These are phyloP conservation scores for Tulasnella sp. DNA, from an alignment of 768 basidiomycete species.

Conservation along the genomic window DNA sequence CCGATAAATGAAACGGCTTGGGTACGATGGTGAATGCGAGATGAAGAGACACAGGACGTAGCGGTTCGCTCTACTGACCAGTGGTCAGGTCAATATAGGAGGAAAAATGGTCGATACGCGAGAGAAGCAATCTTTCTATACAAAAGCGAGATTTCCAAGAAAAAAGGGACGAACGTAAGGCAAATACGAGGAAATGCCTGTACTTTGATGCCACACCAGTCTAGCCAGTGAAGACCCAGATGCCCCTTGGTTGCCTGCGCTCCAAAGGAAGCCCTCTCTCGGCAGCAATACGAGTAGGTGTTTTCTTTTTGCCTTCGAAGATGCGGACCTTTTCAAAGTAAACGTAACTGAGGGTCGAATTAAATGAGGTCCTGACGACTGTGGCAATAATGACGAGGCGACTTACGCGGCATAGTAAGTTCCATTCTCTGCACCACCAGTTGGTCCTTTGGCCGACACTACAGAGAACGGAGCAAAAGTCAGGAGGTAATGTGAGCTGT, in stretches of 20 bases:
- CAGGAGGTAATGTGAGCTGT: not conserved
- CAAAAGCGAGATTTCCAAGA: not conserved
- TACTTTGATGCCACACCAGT: not conserved
- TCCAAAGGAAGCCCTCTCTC: constrained; percentile 19
- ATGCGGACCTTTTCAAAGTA: constrained; percentile 41
- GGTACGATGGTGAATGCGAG: too few relatives aligned
- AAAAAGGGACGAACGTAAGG: not conserved
- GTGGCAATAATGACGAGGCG: not conserved
- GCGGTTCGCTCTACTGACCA: too few relatives aligned
- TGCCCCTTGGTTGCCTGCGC: not conserved
- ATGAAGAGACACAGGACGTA: too few relatives aligned
- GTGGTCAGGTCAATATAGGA: too few relatives aligned
- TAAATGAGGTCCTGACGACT: not conserved
- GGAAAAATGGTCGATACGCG: not conserved
- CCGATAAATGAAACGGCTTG: too few relatives aligned
- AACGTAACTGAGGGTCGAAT: constrained; percentile 27
- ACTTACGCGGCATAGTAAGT: constrained; percentile 37
- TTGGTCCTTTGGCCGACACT: constrained; percentile 36
- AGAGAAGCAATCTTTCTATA: not conserved
- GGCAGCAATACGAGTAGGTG: constrained; percentile 28
- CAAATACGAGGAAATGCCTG: not conserved
- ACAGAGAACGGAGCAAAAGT: not conserved
- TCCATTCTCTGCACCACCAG: constrained; percentile 34
- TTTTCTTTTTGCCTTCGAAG: constrained; percentile 38
- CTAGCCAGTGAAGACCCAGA: not conserved